These are phyloP conservation scores for Phytophthora pinifolia DNA, from an alignment of 352 stramenopile species.

Conservation along the genomic window DNA sequence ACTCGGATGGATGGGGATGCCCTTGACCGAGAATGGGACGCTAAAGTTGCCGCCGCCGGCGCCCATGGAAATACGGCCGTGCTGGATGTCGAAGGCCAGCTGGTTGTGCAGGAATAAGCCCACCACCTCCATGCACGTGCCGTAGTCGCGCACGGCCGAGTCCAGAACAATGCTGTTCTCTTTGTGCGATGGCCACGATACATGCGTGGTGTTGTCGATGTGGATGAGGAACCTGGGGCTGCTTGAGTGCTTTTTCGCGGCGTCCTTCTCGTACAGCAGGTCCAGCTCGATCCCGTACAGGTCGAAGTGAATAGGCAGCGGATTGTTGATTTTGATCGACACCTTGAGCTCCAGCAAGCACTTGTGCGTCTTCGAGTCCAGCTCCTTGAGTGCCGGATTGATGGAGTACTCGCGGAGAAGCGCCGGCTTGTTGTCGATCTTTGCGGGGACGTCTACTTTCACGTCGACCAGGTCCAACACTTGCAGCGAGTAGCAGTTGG, in stretches of 20 bases:
- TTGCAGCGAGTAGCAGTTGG: constrained; percentile 66
- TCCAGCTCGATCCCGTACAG: constrained; percentile 72
- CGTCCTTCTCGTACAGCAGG: constrained; percentile 56
- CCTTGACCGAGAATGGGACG: constrained; percentile 66
- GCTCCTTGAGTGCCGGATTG: constrained; percentile 61
- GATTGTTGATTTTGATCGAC: constrained; percentile 76
- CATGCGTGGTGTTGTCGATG: constrained; percentile 49
- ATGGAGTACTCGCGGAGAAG: constrained; percentile 68
- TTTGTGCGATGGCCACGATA: constrained; percentile 61
- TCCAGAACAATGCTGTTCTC: constrained; percentile 65
- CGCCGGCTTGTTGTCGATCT: constrained; percentile 69
- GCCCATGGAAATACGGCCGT: constrained; percentile 56
- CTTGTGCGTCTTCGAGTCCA: constrained; percentile 71
- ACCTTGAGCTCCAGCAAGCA: constrained; percentile 75
- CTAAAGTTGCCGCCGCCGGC: constrained; percentile 65
- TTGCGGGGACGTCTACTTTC: constrained; percentile 59
- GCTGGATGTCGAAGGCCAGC: constrained; percentile 67
- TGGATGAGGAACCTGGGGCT: constrained; percentile 42
- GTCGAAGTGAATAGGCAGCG: constrained; percentile 74
- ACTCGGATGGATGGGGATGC: constrained; percentile 66
- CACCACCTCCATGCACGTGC: constrained; percentile 64
- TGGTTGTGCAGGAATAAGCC: constrained; percentile 63
- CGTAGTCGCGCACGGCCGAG: constrained; percentile 57
- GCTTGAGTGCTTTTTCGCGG: not conserved
- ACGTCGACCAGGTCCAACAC: constrained; percentile 68